Conservation (phyloP, 495 filamentous ascomycete genomes). For the Jackrogersella minutella region DNA sequence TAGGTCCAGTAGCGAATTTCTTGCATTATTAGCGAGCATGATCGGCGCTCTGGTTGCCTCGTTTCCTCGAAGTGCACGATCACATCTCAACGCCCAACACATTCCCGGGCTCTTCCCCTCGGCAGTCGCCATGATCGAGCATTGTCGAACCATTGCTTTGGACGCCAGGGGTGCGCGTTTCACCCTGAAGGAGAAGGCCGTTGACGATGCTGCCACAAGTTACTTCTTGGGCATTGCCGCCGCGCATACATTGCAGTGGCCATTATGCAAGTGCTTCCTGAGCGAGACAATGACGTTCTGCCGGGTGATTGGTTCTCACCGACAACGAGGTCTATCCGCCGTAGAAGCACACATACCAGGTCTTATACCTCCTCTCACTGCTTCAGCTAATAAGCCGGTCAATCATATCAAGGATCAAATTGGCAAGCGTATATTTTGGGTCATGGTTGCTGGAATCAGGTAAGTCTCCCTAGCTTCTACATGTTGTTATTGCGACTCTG, state of each 20-base stretch:
- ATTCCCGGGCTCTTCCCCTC: constrained; percentile 68
- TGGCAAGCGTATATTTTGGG: constrained; percentile 80
- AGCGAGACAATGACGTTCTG: constrained; percentile 77
- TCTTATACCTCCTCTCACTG: constrained; percentile 12
- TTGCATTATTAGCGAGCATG: constrained; percentile 84
- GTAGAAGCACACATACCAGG: constrained; percentile 1
- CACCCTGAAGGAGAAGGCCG: constrained; percentile 67
- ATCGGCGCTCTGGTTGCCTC: constrained; percentile 78
- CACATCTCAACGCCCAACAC: constrained; percentile 71
- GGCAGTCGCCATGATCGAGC: constrained; percentile 73
- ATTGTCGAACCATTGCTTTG: constrained; percentile 75
- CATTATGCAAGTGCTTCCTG: constrained; percentile 72
- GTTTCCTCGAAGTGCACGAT: constrained; percentile 78
- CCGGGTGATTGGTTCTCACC: constrained; percentile 62
- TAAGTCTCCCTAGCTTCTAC: constrained; percentile 40
- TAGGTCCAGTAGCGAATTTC: constrained; percentile 69
- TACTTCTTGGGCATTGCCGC: constrained; percentile 80
- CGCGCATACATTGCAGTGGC: constrained; percentile 72
- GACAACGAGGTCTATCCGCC: constrained; percentile 17
- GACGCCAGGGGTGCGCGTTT: constrained; percentile 76
- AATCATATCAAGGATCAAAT: constrained; percentile 81
- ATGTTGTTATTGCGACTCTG: constrained; percentile 7
- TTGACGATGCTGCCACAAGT: constrained; percentile 86
- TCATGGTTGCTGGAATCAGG: constrained; percentile 71
- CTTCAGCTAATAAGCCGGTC: constrained; percentile 49